Conservation (phyloP, 1,284 basidiomycete genomes). For the Wolfiporia cocos region DNA sequence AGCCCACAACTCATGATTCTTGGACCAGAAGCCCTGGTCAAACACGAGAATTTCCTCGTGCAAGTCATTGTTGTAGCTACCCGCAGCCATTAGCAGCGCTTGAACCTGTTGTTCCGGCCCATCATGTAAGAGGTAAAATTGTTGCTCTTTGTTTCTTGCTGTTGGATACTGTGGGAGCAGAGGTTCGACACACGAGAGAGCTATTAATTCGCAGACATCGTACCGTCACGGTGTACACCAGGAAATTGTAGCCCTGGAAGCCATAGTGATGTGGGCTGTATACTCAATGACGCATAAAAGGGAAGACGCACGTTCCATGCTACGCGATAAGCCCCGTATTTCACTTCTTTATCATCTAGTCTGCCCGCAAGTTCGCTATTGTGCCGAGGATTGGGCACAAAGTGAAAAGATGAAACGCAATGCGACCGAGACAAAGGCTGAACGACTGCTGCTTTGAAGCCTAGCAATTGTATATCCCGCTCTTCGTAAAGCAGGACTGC, state of each 20-base stretch:
- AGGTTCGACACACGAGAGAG: neutral
- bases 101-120: conserved; percentile 47
- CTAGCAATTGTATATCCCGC: conserved; percentile 36
- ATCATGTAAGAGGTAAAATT: conserved; percentile 53
- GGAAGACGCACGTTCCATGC: conserved; percentile 49
- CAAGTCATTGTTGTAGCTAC: conserved; percentile 43
- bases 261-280: neutral
- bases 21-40: conserved; percentile 62
- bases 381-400: no score
- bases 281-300: conserved; percentile 3
- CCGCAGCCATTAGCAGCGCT: conserved; percentile 49
- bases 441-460: conserved; percentile 41
- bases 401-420: conserved; percentile 37
- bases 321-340: conserved; percentile 45
- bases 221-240: conserved; percentile 41
- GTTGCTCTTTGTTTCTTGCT: conserved; percentile 26
- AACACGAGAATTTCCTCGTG: conserved; percentile 75
- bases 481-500: conserved; percentile 50
- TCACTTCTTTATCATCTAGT: no score
- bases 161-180: conserved; percentile 38
- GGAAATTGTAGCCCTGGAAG: conserved; percentile 37
- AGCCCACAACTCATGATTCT: conserved; percentile 56
- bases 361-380: no score
- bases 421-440: conserved; percentile 42
- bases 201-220: neutral